Percentiles rank a stretch among this genome's conserved stretches.
Conservation (phyloP, 2,329 filamentous ascomycete genomes). For the Alternaria sp. region DNA sequence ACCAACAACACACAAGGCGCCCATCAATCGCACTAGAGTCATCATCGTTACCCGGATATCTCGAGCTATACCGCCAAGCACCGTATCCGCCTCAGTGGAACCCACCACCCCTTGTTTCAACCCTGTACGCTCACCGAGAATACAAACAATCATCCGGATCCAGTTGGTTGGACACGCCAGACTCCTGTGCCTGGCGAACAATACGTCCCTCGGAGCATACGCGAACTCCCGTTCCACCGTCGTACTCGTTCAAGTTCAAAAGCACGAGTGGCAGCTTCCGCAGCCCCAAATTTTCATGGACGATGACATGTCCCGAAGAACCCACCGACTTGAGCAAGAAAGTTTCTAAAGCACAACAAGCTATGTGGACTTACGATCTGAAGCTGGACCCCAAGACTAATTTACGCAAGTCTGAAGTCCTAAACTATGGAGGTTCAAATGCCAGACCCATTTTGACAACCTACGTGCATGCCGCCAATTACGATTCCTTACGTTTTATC, state of each 20-base stretch:
- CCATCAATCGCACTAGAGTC: constrained; percentile 20
- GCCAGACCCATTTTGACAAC: constrained; percentile 35
- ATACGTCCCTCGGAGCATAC: constrained; percentile 28
- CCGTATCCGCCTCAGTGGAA: constrained; percentile 47
- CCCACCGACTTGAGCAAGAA: constrained; percentile 2
- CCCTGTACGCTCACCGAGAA: constrained; percentile 32
- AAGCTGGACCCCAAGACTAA: constrained; percentile 34
- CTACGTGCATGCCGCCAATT: constrained; percentile 44
- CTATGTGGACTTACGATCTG: constrained; percentile 41
- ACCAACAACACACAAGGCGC: constrained; percentile 11
- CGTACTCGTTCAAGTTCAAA: constrained; percentile 40
- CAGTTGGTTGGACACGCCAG: constrained; percentile 40
- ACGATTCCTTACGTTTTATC: constrained; percentile 45
- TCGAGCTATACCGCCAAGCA: constrained; percentile 42
- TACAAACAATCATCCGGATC: constrained; percentile 20
- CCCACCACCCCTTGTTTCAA: constrained; percentile 31
- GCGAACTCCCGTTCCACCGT: constrained; percentile 22
- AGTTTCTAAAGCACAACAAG: constrained; percentile 7
- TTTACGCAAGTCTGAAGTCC: constrained; percentile 38
- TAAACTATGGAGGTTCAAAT: constrained; percentile 28
- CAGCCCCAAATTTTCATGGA: constrained; percentile 40
- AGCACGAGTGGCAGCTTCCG: constrained; percentile 34
- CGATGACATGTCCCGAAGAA: constrained; percentile 30
- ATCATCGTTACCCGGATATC: constrained; percentile 31
- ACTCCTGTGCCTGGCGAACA: constrained; percentile 35